Percentiles rank a stretch among this genome's conserved stretches.
Evolutionary conservation across 768 basidiomycete species (phyloP).

Genomic region (Lactarius sp.): DNA sequence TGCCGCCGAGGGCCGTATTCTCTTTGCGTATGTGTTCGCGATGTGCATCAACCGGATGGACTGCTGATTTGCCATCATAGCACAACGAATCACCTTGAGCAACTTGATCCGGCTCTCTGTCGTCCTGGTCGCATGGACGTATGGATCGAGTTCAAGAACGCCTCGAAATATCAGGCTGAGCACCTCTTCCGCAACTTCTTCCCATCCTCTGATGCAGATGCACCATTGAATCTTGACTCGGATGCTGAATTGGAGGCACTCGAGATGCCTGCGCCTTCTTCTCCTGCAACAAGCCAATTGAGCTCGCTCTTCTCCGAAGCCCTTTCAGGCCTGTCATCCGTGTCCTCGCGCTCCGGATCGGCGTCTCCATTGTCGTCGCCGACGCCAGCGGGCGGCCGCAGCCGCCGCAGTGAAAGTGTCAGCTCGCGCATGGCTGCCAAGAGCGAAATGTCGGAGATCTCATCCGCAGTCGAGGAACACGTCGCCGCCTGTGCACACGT

Average conservation of each 20-base stretch:
- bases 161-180: constrained; percentile 81
- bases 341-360: constrained; percentile 36
- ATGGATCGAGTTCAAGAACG: constrained; percentile 86
- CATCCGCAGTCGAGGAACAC: constrained; percentile 60
- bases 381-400: constrained; percentile 22
- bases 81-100: constrained; percentile 88
- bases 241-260: constrained; percentile 45
- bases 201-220: constrained; percentile 62
- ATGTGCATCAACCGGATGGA: not conserved
- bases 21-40: constrained; percentile 72
- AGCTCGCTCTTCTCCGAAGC: constrained; percentile 44
- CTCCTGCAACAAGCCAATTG: constrained; percentile 43
- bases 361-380: constrained; percentile 26
- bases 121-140: constrained; percentile 92
- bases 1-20: constrained; percentile 78
- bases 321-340: constrained; percentile 37
- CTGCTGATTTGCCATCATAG: constrained; percentile 35
- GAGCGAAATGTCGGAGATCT: constrained; percentile 46
- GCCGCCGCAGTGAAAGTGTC: constrained; percentile 22
- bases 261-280: constrained; percentile 39
- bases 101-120: constrained; percentile 85
- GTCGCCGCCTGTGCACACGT: constrained; percentile 55
- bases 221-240: constrained; percentile 29
- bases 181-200: constrained; percentile 88
- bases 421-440: constrained; percentile 27